Percentiles rank a stretch among this genome's conserved stretches.
Evolutionary conservation across 1,284 basidiomycete genomes (phyloP).

Genomic region (Xanthoconium separans): DNA sequence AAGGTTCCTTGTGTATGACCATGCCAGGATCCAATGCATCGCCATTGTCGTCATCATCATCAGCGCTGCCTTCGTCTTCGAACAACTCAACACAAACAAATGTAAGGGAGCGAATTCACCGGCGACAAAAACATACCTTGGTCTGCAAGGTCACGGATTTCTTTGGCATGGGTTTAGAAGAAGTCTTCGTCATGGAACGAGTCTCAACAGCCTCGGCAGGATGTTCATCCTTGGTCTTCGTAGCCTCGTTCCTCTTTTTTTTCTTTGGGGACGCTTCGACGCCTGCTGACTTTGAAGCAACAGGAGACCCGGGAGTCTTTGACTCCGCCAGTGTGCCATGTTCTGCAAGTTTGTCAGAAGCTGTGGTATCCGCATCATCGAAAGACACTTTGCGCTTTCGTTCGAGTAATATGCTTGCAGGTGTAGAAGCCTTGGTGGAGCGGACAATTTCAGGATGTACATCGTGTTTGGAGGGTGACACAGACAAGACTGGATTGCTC

Average conservation of each 20-base stretch:
- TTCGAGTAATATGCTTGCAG: background rate
- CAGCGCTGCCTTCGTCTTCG: too few species aligned
- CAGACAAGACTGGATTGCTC: background rate
- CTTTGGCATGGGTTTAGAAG: too few species aligned
- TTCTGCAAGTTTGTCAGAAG: background rate
- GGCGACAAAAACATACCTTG: too few species aligned
- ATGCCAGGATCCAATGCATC: too few species aligned
- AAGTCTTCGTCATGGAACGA: too few species aligned
- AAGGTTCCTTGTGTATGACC: too few species aligned
- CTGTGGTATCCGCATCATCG: background rate
- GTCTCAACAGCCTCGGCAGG: too few species aligned
- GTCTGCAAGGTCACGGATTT: too few species aligned
- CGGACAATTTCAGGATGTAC: background rate
- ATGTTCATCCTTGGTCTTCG: background rate
- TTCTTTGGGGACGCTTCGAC: slow-evolving; percentile 23
- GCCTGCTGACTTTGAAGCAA: background rate
- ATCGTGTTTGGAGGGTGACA: background rate
- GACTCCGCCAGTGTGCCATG: background rate
- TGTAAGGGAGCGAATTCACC: too few species aligned
- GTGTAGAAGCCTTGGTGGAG: background rate
- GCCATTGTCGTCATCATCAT: too few species aligned
- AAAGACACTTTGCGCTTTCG: slow-evolving; percentile 26
- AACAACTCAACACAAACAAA: too few species aligned
- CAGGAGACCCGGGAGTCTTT: background rate
- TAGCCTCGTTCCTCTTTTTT: slow-evolving; percentile 11